phyloP scores from a whole-genome alignment of 805 yeast genomes.

The Yarrowia sp. region DNA sequence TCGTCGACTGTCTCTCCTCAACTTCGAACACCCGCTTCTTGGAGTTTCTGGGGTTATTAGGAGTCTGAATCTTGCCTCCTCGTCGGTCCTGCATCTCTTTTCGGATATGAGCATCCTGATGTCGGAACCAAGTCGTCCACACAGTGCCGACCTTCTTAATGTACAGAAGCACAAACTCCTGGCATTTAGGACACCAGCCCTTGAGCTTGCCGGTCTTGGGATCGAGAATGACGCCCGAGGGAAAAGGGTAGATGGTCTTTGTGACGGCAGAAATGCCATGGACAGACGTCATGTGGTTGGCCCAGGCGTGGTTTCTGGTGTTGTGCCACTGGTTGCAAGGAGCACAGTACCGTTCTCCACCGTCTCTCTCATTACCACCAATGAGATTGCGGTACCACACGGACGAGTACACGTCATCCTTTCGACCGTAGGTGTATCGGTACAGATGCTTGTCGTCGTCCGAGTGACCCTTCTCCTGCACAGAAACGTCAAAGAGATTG shows the following conservation, averaged over 20 bases:
- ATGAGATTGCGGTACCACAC: conserved; percentile 18
- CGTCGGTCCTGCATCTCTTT: conserved; percentile 34
- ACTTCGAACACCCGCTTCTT: conserved; percentile 2
- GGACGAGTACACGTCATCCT: conserved; percentile 15
- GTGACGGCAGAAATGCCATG: conserved; percentile 37
- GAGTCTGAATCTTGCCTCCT: conserved; percentile 28
- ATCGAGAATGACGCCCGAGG: conserved; percentile 11
- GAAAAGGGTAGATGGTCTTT: conserved; percentile 7
- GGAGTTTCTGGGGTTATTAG: conserved; percentile 29
- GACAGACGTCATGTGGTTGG: conserved; percentile 15
- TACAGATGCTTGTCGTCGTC: conserved; percentile 2
- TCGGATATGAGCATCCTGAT: conserved; percentile 29
- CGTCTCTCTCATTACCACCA: conserved; percentile 9
- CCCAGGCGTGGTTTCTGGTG: conserved; percentile 36
- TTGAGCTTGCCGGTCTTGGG: conserved; percentile 8
- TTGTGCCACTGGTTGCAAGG: conserved; percentile 20
- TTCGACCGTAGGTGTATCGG: background rate
- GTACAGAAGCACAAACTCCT: background rate
- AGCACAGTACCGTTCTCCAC: conserved; percentile 33
- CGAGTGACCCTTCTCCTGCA: conserved; percentile 3
- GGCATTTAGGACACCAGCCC: conserved; percentile 31
- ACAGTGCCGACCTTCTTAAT: conserved; percentile 13
- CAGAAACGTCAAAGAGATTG: conserved; percentile 1
- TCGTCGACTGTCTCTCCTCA: background rate
- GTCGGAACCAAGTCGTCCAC: conserved; percentile 37